Evolutionary conservation across 2,329 filamentous ascomycete genomes (phyloP).

Genomic region (Aspergillus thermomutatus): DNA sequence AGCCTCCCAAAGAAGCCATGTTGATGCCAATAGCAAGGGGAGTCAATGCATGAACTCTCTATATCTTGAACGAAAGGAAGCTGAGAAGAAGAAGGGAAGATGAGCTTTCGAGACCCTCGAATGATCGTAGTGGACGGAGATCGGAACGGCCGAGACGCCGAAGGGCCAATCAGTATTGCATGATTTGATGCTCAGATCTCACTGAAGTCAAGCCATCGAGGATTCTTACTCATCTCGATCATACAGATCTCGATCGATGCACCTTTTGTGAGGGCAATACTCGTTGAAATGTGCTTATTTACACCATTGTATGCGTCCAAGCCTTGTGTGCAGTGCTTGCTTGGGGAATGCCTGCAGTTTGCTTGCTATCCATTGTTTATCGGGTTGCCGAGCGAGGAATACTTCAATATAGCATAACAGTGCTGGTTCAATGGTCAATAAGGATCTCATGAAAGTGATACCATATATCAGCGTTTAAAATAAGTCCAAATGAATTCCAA

Average conservation of each 20-base stretch:
- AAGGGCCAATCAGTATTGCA: constrained; percentile 17
- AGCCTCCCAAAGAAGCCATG: constrained; percentile 34
- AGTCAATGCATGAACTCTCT: background rate
- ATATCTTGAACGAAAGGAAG: background rate
- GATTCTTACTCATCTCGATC: no score
- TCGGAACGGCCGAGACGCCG: constrained; percentile 10
- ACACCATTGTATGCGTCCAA: no score
- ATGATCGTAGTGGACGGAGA: constrained; percentile 4
- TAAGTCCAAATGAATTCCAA: background rate
- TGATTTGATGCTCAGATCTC: constrained; percentile 12
- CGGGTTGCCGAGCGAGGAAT: no score
- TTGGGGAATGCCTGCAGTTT: no score
- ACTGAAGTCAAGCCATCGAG: background rate
- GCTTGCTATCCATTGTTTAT: no score
- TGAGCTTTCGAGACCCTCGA: background rate
- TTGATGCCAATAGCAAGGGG: constrained; percentile 7
- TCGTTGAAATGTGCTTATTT: no score
- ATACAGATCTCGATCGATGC: no score
- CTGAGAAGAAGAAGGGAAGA: background rate
- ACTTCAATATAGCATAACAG: background rate
- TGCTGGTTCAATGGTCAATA: background rate
- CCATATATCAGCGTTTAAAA: background rate
- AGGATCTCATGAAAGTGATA: background rate
- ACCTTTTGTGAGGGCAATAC: no score
- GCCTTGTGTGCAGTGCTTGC: no score